Evolutionary conservation across 441 rosid species (phyloP).

Genomic region (Populus tomentosa): DNA sequence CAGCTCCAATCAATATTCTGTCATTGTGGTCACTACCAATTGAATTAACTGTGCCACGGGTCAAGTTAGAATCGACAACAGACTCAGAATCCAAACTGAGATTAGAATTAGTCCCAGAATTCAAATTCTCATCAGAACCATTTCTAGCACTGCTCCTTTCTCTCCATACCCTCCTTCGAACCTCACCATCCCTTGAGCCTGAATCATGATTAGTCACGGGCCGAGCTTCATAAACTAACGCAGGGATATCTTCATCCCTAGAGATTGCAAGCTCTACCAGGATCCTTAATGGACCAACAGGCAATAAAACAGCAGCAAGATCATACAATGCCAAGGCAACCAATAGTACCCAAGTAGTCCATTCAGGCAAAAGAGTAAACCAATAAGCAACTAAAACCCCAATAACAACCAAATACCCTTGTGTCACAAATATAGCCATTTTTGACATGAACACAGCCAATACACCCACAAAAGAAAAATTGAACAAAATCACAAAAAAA

Average conservation of each 20-base stretch:
- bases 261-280: slow-evolving; percentile 95
- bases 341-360: slow-evolving; percentile 87
- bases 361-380: slow-evolving; percentile 85
- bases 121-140: slow-evolving; percentile 20
- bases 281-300: slow-evolving; percentile 84
- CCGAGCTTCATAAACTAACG: slow-evolving; percentile 82
- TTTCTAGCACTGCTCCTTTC: slow-evolving; percentile 34
- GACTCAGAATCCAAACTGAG: slow-evolving; percentile 11
- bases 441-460: slow-evolving; percentile 80
- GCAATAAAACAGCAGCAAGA: slow-evolving; percentile 88
- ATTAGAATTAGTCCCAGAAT: slow-evolving; percentile 6
- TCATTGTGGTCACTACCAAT: slow-evolving; percentile 17
- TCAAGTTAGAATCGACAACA: slow-evolving; percentile 16
- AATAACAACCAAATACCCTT: slow-evolving; percentile 69
- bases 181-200: slow-evolving; percentile 20
- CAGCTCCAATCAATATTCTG: slow-evolving; percentile 32
- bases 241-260: slow-evolving; percentile 94
- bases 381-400: slow-evolving; percentile 90
- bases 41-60: slow-evolving; percentile 12
- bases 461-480: slow-evolving; percentile 79
- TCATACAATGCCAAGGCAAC: slow-evolving; percentile 82
- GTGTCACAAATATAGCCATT: slow-evolving; percentile 80
- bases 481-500: slow-evolving; percentile 52
- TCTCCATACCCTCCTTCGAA: slow-evolving; percentile 76
- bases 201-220: slow-evolving; percentile 55